Evolutionary conservation across 495 filamentous ascomycete genomes (phyloP).

Genomic region (Chaetomium cochliodes): DNA sequence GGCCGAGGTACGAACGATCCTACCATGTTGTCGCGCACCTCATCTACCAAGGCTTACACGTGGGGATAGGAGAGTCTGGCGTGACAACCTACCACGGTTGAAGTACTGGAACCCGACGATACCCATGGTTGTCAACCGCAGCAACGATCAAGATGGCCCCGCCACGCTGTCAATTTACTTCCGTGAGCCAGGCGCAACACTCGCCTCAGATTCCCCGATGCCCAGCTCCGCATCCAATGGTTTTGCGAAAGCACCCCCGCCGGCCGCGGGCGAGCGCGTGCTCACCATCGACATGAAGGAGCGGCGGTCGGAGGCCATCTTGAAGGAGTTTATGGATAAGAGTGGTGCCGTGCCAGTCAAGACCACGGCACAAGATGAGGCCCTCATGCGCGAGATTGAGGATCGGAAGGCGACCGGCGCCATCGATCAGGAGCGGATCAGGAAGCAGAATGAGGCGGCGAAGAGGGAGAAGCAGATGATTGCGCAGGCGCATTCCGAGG

Average conservation of each 20-base stretch:
- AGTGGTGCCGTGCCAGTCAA: constrained; percentile 65
- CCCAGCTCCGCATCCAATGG: constrained; percentile 40
- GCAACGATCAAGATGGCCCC: constrained; percentile 52
- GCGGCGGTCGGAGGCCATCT: constrained; percentile 61
- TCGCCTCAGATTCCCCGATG: constrained; percentile 30
- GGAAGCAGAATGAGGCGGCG: constrained; percentile 60
- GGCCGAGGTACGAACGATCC: constrained; percentile 65
- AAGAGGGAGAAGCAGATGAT: constrained; percentile 58
- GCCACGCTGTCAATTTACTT: constrained; percentile 78
- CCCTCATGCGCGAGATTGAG: constrained; percentile 58
- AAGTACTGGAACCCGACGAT: constrained; percentile 92
- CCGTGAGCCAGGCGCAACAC: constrained; percentile 34
- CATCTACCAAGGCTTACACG: neutral
- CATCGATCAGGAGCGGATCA: constrained; percentile 58
- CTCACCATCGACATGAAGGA: constrained; percentile 64
- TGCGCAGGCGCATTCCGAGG: constrained; percentile 34
- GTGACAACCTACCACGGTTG: constrained; percentile 71
- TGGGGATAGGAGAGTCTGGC: constrained; percentile 76
- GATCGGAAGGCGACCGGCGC: constrained; percentile 52
- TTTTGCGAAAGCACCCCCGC: constrained; percentile 42
- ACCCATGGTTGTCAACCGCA: constrained; percentile 76
- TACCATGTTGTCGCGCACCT: constrained; percentile 1
- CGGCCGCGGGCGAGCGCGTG: constrained; percentile 44
- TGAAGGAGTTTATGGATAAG: constrained; percentile 61
- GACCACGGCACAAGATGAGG: constrained; percentile 60